phyloP scores from a whole-genome alignment of 2,329 filamentous ascomycete species.

The Aspergillus sp. region DNA sequence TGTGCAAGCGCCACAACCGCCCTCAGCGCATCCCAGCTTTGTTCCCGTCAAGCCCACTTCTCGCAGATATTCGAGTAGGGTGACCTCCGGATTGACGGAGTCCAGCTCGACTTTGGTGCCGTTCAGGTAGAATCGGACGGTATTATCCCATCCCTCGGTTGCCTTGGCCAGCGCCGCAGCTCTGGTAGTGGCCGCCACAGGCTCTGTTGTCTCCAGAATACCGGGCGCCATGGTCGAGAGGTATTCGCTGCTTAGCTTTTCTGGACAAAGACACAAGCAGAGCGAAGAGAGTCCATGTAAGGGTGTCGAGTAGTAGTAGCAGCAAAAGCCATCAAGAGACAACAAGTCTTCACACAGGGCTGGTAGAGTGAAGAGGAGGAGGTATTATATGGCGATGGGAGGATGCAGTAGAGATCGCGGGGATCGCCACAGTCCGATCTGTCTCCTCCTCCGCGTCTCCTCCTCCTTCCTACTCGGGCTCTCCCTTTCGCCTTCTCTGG shows the following conservation, averaged over 20 bases:
- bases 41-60: slow-evolving; percentile 91
- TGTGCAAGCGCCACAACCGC: slow-evolving; percentile 6
- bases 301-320: no score
- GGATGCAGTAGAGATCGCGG: slow-evolving; percentile 18
- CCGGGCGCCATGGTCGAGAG: slow-evolving; percentile 47
- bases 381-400: no score
- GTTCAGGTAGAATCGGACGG: slow-evolving; percentile 86
- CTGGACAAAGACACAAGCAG: no score
- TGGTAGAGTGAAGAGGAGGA: slow-evolving; percentile 3
- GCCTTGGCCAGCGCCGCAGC: slow-evolving; percentile 48
- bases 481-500: background rate
- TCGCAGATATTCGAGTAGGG: slow-evolving; percentile 82
- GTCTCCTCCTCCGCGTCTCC: background rate
- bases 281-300: no score
- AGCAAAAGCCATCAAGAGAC: no score
- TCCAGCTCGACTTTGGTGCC: slow-evolving; percentile 82
- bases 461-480: background rate
- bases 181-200: slow-evolving; percentile 38
- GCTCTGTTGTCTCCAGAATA: slow-evolving; percentile 37
- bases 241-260: no score
- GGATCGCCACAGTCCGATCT: slow-evolving; percentile 31
- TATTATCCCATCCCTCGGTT: slow-evolving; percentile 74
- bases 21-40: slow-evolving; percentile 48
- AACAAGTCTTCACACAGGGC: no score
- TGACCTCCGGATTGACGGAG: slow-evolving; percentile 80